Conservation (phyloP, 495 filamentous ascomycete genomes). For the Annulohypoxylon stygium region DNA sequence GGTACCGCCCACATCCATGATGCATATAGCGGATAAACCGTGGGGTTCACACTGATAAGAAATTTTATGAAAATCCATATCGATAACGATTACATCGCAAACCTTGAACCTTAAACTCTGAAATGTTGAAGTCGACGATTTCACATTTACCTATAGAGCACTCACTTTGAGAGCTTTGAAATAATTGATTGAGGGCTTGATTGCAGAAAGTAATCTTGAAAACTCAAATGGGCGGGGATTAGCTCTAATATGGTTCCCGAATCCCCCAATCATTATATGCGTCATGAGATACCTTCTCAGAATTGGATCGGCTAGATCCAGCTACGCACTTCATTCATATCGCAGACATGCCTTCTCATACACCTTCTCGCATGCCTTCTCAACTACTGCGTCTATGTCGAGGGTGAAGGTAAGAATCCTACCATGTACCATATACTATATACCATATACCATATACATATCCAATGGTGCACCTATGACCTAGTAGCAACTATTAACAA, state of each 20-base stretch:
- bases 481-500: background rate
- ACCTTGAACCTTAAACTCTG: background rate
- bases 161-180: background rate
- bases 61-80: constrained; percentile 9
- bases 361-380: constrained; percentile 29
- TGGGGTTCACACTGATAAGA: constrained; percentile 29
- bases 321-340: constrained; percentile 29
- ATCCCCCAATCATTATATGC: constrained; percentile 21
- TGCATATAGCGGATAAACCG: constrained; percentile 8
- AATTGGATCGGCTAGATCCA: constrained; percentile 41
- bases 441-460: background rate
- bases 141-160: constrained; percentile 21
- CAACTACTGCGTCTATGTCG: constrained; percentile 19
- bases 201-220: background rate
- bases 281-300: constrained; percentile 47
- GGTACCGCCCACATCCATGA: background rate
- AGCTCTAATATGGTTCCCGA: constrained; percentile 41
- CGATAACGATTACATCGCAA: background rate
- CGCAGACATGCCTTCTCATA: constrained; percentile 37
- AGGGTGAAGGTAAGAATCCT: background rate
- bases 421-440: background rate
- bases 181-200: background rate
- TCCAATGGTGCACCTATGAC: background rate
- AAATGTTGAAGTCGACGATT: constrained; percentile 7
- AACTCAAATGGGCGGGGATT: constrained; percentile 19